phyloP scores from a whole-genome alignment of 202 grass and related monocot species.

The Panicum hallii region DNA sequence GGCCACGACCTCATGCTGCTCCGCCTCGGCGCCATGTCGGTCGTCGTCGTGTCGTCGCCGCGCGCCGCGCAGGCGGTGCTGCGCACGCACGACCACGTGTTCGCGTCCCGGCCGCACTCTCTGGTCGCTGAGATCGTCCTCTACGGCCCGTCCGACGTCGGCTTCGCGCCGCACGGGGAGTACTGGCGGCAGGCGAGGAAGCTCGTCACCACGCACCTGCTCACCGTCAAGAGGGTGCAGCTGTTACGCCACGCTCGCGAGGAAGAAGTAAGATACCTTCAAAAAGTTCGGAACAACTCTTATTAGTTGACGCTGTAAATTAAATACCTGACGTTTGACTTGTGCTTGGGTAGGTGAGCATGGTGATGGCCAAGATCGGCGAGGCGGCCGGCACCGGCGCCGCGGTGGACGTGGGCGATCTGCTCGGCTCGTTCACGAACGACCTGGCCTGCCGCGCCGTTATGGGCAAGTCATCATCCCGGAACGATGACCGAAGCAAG shows the following conservation, averaged over 20 bases:
- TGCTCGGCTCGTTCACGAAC: conserved; percentile 25
- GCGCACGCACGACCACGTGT: conserved; percentile 40
- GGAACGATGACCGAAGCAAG: conserved; percentile 10
- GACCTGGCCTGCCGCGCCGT: conserved; percentile 30
- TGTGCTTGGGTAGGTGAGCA: not conserved
- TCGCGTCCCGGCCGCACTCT: conserved; percentile 16
- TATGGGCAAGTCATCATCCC: conserved; percentile 25
- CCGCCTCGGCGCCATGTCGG: conserved; percentile 35
- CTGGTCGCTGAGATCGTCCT: not conserved
- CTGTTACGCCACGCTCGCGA: conserved; percentile 28
- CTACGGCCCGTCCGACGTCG: conserved; percentile 10
- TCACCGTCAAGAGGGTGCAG: conserved; percentile 32
- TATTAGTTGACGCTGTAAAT: too few species aligned
- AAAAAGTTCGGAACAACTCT: too few species aligned
- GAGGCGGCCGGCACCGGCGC: not conserved
- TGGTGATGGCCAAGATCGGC: not conserved
- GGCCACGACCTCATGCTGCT: conserved; percentile 34
- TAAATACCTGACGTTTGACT: not conserved
- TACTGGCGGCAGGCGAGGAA: conserved; percentile 37
- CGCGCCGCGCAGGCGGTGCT: conserved; percentile 37
- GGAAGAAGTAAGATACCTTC: conserved; percentile 22
- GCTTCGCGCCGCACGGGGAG: conserved; percentile 28
- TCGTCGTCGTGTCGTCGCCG: conserved; percentile 22
- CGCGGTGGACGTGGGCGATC: conserved; percentile 16
- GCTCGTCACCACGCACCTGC: conserved; percentile 46